Evolutionary conservation across 345 rosid genomes (phyloP).

Genomic region (Salix udensis): DNA sequence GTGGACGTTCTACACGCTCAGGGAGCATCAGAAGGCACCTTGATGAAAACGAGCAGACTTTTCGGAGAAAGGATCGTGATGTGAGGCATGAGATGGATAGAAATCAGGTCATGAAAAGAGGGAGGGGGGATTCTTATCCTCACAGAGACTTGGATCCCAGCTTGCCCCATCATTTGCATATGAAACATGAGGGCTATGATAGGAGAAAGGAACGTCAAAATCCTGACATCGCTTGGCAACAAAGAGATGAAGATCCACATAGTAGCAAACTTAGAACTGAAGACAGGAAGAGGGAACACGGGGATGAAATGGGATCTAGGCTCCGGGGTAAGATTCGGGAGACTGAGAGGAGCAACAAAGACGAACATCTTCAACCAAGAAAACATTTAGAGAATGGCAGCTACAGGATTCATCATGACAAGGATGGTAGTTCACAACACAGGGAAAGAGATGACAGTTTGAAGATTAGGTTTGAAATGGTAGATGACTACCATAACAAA

Average conservation of each 20-base stretch:
- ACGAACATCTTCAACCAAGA: conserved; percentile 53
- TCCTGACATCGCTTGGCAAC: conserved; percentile 55
- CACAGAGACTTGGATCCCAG: conserved; percentile 54
- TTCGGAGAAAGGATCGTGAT: conserved; percentile 56
- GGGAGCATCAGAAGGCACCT: conserved; percentile 43
- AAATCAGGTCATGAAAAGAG: conserved; percentile 37
- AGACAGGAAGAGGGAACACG: conserved; percentile 72
- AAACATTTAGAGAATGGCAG: conserved; percentile 72
- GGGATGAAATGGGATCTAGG: conserved; percentile 65
- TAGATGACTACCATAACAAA: conserved; percentile 65
- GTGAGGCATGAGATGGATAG: conserved; percentile 61
- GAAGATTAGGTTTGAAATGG: conserved; percentile 52
- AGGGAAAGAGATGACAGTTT: conserved; percentile 59
- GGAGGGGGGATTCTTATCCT: conserved; percentile 56
- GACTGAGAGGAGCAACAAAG: conserved; percentile 60
- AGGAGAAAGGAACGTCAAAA: conserved; percentile 63
- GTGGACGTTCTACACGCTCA: conserved; percentile 36
- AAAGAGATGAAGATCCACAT: conserved; percentile 57
- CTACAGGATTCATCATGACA: conserved; percentile 50
- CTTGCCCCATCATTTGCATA: conserved; percentile 32
- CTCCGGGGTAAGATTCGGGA: conserved; percentile 66
- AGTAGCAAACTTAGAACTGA: conserved; percentile 59
- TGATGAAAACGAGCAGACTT: conserved; percentile 50
- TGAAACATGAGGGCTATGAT: conserved; percentile 58
- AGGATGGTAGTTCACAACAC: conserved; percentile 46